Conservation (phyloP, 768 basidiomycete genomes). For the Gautieria morchelliformis region DNA sequence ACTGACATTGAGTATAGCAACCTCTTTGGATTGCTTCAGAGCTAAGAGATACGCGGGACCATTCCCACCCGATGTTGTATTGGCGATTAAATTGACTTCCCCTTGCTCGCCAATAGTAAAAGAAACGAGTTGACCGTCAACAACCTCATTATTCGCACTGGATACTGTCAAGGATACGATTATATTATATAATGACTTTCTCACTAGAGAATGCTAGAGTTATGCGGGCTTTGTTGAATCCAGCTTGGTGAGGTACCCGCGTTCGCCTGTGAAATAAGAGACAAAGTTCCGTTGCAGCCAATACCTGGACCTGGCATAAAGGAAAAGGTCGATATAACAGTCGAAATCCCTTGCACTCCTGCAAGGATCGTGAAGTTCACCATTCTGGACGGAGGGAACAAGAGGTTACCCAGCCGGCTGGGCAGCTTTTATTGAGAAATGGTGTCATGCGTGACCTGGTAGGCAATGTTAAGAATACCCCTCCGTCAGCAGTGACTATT, state of each 20-base stretch:
- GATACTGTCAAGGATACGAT: neutral
- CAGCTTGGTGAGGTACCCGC: neutral
- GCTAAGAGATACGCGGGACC: conserved; percentile 42
- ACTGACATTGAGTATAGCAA: conserved; percentile 51
- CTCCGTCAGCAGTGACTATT: neutral
- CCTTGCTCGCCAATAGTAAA: conserved; percentile 41
- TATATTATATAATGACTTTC: neutral
- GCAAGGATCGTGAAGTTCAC: conserved; percentile 62
- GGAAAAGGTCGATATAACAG: conserved; percentile 53
- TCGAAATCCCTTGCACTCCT: conserved; percentile 40
- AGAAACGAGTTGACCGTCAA: conserved; percentile 39
- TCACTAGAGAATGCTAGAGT: conserved; percentile 2
- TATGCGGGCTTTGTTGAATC: neutral
- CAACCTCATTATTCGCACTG: conserved; percentile 54
- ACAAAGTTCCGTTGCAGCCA: conserved; percentile 16
- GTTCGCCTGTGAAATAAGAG: neutral
- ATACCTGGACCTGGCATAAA: conserved; percentile 32
- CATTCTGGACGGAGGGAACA: conserved; percentile 27
- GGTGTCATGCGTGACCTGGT: neutral
- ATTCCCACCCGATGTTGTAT: conserved; percentile 39
- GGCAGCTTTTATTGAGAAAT: neutral
- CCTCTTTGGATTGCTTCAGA: conserved; percentile 40
- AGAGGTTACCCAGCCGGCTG: neutral
- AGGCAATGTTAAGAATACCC: neutral
- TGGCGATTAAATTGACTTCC: conserved; percentile 33